Conservation (phyloP, 805 yeast genomes). For the Saturnispora ahearnii region DNA sequence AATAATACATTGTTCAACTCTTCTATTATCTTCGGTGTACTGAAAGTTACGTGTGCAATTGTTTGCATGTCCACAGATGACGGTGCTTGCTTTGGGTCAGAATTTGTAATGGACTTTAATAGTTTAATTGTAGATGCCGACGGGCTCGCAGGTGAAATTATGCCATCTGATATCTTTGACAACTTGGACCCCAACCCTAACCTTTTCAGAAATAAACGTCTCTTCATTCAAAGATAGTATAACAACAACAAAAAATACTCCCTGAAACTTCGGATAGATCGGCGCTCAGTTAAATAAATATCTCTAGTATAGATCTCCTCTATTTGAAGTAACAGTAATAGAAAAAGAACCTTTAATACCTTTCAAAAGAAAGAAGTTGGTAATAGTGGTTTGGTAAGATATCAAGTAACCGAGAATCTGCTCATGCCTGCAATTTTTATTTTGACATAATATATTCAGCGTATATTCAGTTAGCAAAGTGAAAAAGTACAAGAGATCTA, state of each 20-base stretch:
- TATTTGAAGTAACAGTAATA: too few species aligned
- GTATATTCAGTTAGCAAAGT: not conserved
- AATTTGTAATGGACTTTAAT: conserved; percentile 1
- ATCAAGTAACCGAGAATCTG: not conserved
- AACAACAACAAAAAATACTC: not conserved
- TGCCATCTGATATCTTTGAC: not conserved
- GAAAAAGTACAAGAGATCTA: not conserved
- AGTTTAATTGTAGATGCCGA: conserved; percentile 1
- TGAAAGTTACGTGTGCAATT: conserved; percentile 2
- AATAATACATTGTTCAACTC: not conserved
- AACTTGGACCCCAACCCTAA: not conserved
- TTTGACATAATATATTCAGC: not conserved
- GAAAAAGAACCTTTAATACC: not conserved
- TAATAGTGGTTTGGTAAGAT: not conserved
- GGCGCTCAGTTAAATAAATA: not conserved
- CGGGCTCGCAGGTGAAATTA: not conserved
- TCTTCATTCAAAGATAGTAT: not conserved
- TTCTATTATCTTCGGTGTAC: not conserved
- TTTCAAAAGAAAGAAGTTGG: not conserved
- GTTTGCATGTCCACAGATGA: conserved; percentile 8
- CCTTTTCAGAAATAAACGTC: conserved; percentile 1
- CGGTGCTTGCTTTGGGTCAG: conserved; percentile 1
- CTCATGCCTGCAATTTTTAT: not conserved
- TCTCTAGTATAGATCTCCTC: too few species aligned
- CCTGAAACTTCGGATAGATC: not conserved